Conservation (phyloP, 2,329 filamentous ascomycete species). For the Colletotrichum gloeosporioides region DNA sequence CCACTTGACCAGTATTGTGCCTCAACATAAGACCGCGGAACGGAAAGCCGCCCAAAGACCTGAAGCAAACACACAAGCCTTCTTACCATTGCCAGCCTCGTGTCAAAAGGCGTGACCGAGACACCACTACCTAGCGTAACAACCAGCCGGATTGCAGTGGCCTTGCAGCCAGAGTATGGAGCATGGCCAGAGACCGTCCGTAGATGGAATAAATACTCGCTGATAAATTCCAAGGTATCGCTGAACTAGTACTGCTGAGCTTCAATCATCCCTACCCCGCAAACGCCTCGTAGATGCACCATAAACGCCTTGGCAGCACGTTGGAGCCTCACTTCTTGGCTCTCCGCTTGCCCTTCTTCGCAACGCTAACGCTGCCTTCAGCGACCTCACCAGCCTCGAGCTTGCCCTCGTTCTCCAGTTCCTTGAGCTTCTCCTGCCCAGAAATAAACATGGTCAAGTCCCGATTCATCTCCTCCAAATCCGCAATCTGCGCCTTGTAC, state of each 20-base stretch:
- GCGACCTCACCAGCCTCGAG: constrained; percentile 74
- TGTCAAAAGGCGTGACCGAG: background rate
- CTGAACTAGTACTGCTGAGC: background rate
- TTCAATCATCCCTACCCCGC: background rate
- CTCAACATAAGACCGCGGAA: background rate
- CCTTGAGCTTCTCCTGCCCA: constrained; percentile 79
- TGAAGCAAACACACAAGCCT: background rate
- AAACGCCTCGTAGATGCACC: background rate
- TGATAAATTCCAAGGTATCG: background rate
- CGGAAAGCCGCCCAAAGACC: background rate
- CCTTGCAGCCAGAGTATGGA: background rate
- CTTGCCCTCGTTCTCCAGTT: constrained; percentile 66
- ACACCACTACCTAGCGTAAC: background rate
- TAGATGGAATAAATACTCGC: background rate
- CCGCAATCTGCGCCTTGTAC: constrained; percentile 68
- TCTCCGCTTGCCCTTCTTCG: constrained; percentile 61
- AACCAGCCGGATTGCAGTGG: background rate
- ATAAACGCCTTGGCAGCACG: background rate
- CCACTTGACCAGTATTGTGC: background rate
- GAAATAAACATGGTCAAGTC: constrained; percentile 89
- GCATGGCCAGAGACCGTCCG: background rate
- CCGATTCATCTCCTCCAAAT: constrained; percentile 84
- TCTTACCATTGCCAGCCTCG: background rate
- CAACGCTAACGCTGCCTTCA: constrained; percentile 73
- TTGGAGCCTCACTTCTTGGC: constrained; percentile 42